Evolutionary conservation across 768 basidiomycete species (phyloP), one percentile per base, ranked within the genome.

Genomic region (Rhizopogon vesiculosus): DNA sequence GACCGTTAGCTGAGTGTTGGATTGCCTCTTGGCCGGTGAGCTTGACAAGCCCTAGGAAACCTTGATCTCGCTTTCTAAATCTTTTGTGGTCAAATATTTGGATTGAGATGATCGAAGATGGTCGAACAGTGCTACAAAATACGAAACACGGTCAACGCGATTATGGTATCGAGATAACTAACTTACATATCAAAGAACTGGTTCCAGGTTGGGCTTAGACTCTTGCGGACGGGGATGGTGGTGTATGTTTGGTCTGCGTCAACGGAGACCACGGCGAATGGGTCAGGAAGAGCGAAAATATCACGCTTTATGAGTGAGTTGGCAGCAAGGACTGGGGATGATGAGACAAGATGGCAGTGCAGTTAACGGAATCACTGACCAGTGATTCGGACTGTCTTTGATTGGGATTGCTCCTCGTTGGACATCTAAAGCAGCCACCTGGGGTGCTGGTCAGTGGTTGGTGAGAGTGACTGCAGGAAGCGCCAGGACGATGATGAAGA

Each of bases 41-140:
- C 58, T 78, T 83, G 64, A 83, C 74, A 13, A 85, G 73, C 45
- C 81, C 85, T 41, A 85, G 74, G 60, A 84, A 86, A 9, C 83
- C 92, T 76, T 94, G 93, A 68, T 94, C 93, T 62, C 86, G 83
- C 69, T 85, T 85, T 74, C 81, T 92, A 74, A 91, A 93, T 70
- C 90, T 92, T 66, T 84, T 81, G 71, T 92, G 86, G 77, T 96
- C 93, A 66, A 94, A 93, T 56, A 96, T 83, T 73, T 95, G 91
- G 45, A 95, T 89, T 25, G 81, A 78, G 64, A 95, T 79, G 62
- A 83, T 78, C 38, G 91, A 93, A 29, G 84, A 84, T 58, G 82
- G 85, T 44, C 82, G 86, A 60, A 93, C 82, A 58, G 77, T 78
- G 60, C 91, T 91, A 60, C 4, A 8, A 31, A 31, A 25, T 4